Conservation (phyloP, 2,329 filamentous ascomycete genomes). For the Pseudomassariella vexata region DNA sequence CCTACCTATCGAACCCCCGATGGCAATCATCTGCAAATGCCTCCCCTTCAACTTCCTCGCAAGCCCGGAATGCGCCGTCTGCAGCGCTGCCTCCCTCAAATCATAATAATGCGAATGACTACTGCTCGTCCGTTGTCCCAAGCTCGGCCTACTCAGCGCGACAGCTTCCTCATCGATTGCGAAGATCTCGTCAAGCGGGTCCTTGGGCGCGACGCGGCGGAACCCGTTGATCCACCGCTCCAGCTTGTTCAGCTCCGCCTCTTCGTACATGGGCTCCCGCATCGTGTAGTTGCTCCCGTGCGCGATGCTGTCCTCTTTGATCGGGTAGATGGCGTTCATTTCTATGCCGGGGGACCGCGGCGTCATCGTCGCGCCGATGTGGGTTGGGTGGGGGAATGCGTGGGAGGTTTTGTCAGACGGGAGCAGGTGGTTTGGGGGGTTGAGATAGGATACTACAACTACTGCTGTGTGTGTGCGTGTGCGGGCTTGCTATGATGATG, state of each 20-base stretch:
- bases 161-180: too few relatives aligned
- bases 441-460: too few relatives aligned
- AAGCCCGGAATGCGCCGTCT: conserved; percentile 71
- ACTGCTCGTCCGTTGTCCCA: conserved; percentile 18
- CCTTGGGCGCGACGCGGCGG: conserved; percentile 43
- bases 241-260: conserved; percentile 26
- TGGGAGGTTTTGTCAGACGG: too few relatives aligned
- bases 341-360: too few relatives aligned
- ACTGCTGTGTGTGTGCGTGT: too few relatives aligned
- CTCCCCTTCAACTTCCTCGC: conserved; percentile 73
- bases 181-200: conserved; percentile 28
- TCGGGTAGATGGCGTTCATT: too few relatives aligned
- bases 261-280: conserved; percentile 42
- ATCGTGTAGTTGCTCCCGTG: conserved; percentile 45
- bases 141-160: too few relatives aligned
- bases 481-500: too few relatives aligned
- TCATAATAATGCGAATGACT: conserved; percentile 44
- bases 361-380: too few relatives aligned
- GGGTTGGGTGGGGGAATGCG: too few relatives aligned
- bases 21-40: conserved; percentile 96
- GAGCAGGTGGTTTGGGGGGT: too few relatives aligned
- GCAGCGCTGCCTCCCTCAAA: conserved; percentile 54
- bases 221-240: conserved; percentile 54
- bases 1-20: conserved; percentile 80
- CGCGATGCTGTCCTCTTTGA: too few relatives aligned